Evolutionary conservation across 2,329 filamentous ascomycete species (phyloP).

Genomic region (Ophiosphaerella narmari): DNA sequence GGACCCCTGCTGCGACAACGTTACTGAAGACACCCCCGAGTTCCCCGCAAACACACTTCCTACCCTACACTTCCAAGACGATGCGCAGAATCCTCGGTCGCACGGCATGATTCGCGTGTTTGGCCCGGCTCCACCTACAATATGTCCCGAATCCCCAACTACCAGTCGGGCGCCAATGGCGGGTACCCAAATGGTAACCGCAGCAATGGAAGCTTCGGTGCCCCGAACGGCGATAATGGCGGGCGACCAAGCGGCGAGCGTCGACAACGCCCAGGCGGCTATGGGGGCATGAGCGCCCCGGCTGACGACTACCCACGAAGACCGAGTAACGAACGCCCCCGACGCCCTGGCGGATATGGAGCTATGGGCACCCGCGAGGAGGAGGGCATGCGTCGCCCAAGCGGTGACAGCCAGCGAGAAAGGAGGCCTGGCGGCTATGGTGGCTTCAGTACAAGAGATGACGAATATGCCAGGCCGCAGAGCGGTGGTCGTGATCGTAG

Average conservation of each 20-base stretch:
- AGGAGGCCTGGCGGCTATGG: constrained; percentile 32
- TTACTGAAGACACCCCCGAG: constrained; percentile 27
- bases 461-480: constrained; percentile 24
- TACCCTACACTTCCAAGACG: constrained; percentile 5
- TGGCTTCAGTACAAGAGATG: constrained; percentile 35
- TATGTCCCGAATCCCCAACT: constrained; percentile 45
- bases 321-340: constrained; percentile 22
- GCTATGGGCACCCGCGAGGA: constrained; percentile 11
- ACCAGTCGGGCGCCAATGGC: constrained; percentile 40
- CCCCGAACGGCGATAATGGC: constrained; percentile 17
- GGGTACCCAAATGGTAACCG: constrained; percentile 43
- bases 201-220: constrained; percentile 26
- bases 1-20: constrained; percentile 23
- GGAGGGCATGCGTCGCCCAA: constrained; percentile 17
- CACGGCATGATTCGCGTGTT: constrained; percentile 19
- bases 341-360: constrained; percentile 15
- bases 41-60: constrained; percentile 29
- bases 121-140: constrained; percentile 3
- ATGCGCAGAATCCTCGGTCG: constrained; percentile 12
- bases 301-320: constrained; percentile 21
- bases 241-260: constrained; percentile 31
- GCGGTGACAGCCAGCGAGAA: constrained; percentile 27
- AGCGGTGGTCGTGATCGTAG: constrained; percentile 35
- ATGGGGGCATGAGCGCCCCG: constrained; percentile 30
- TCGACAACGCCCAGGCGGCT: constrained; percentile 39